Conservation (phyloP, 2,329 filamentous ascomycete species). For the Dactylellina haptotyla region DNA sequence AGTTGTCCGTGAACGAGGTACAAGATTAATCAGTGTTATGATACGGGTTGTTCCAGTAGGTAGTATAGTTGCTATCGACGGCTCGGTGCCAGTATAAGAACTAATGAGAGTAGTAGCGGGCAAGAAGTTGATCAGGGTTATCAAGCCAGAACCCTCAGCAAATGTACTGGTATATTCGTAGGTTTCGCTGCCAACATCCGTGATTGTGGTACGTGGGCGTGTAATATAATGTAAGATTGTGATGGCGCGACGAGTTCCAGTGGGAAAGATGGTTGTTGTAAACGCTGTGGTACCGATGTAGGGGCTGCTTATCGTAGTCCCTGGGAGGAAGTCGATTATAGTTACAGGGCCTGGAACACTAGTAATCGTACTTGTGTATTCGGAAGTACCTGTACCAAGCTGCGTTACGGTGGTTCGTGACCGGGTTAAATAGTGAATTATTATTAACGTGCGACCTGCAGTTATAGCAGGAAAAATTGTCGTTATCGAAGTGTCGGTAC, state of each 20-base stretch:
- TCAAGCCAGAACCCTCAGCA: not conserved
- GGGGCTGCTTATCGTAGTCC: not conserved
- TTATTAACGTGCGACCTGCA: no score
- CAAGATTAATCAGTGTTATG: not conserved
- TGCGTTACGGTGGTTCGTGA: not conserved
- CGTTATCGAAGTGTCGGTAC: no score
- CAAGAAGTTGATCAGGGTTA: not conserved
- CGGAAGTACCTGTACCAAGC: not conserved
- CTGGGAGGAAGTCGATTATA: not conserved
- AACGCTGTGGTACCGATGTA: not conserved
- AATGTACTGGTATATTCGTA: not conserved
- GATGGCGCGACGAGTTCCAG: not conserved
- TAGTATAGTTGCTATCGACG: not conserved
- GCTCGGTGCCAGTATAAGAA: not conserved
- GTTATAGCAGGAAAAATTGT: no score
- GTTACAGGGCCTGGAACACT: not conserved
- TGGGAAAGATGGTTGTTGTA: not conserved
- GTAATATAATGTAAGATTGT: not conserved
- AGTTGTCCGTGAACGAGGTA: not conserved
- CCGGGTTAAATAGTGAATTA: no score
- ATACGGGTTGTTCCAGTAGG: not conserved
- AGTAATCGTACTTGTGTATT: not conserved
- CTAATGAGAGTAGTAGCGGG: not conserved
- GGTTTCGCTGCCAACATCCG: not conserved
- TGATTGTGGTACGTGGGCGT: not conserved